Evolutionary conservation across 1,284 basidiomycete species (phyloP).

Genomic region (Afroboletus lepidellus): DNA sequence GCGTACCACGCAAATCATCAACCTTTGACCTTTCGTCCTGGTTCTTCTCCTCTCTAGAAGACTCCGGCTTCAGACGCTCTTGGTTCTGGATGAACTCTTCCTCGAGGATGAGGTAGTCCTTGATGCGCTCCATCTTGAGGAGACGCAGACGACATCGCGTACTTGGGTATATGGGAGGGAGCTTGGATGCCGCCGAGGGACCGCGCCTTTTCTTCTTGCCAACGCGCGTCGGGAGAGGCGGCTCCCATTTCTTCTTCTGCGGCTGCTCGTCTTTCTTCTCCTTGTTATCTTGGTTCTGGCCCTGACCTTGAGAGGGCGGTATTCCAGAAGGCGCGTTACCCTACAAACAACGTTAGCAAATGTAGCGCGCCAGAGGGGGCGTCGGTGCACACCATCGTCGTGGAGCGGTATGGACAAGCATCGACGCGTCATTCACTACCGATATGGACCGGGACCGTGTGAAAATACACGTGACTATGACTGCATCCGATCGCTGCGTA

Average conservation of each 20-base stretch:
- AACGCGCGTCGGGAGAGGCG: constrained; percentile 94
- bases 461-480: constrained; percentile 22
- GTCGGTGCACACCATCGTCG: constrained; percentile 20
- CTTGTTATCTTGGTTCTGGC: constrained; percentile 56
- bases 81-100: constrained; percentile 98
- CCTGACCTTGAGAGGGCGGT: constrained; percentile 45
- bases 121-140: constrained; percentile 96
- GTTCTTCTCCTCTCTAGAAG: constrained; percentile 89
- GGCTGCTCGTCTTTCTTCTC: constrained; percentile 57
- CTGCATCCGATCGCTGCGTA: constrained; percentile 7
- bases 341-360: constrained; percentile 43
- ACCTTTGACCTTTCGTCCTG: constrained; percentile 93
- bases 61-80: constrained; percentile 82
- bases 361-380: background rate
- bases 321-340: constrained; percentile 80
- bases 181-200: constrained; percentile 87
- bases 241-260: constrained; percentile 98
- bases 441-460: constrained; percentile 22
- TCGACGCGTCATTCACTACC: constrained; percentile 59
- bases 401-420: constrained; percentile 1
- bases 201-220: constrained; percentile 94
- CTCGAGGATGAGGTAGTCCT: constrained; percentile 96
- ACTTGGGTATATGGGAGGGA: constrained; percentile 92
- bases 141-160: constrained; percentile 95
- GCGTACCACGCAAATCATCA: constrained; percentile 92